These are phyloP conservation scores for Ceratocystiopsis sp. DNA, from an alignment of 2,329 filamentous ascomycete species.

Conservation along the genomic window DNA sequence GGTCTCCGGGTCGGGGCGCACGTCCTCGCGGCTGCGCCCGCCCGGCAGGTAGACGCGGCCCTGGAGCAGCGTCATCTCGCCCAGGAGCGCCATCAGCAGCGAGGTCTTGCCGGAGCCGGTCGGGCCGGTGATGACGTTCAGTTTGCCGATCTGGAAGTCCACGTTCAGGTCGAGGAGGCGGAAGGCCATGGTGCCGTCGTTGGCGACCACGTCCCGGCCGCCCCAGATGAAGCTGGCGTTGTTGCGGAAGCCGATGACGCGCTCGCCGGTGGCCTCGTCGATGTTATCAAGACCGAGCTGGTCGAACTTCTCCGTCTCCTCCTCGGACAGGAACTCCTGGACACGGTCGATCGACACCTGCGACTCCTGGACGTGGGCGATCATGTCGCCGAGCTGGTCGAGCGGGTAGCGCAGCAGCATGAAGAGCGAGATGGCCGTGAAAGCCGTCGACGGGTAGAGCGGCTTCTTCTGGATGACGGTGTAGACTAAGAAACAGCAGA, in stretches of 20 bases:
- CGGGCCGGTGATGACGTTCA: conserved; percentile 85
- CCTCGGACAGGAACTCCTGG: conserved; percentile 81
- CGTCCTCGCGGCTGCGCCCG: conserved; percentile 68
- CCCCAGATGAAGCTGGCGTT: conserved; percentile 78
- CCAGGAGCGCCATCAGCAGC: conserved; percentile 83
- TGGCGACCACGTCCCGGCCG: conserved; percentile 40
- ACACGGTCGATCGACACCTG: conserved; percentile 95
- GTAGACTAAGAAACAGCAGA: conserved; percentile 89
- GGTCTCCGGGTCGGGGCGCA: conserved; percentile 65
- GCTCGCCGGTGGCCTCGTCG: conserved; percentile 50
- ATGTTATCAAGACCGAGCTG: conserved; percentile 59
- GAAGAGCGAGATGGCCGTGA: conserved; percentile 91
- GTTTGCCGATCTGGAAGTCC: conserved; percentile 65
- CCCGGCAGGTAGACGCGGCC: conserved; percentile 76
- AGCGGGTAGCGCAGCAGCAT: conserved; percentile 82
- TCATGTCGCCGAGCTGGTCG: conserved; percentile 95
- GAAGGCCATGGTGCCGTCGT: conserved; percentile 58
- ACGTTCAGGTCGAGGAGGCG: conserved; percentile 69
- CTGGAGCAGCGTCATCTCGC: conserved; percentile 79
- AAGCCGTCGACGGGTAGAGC: conserved; percentile 80
- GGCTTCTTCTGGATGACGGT: conserved; percentile 80
- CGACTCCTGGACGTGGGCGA: conserved; percentile 92
- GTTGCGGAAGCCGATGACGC: conserved; percentile 68
- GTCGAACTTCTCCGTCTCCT: conserved; percentile 88
- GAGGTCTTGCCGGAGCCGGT: conserved; percentile 95